Evolutionary conservation across 768 basidiomycete genomes (phyloP).

Genomic region (Porpolomopsis calyptriformis): DNA sequence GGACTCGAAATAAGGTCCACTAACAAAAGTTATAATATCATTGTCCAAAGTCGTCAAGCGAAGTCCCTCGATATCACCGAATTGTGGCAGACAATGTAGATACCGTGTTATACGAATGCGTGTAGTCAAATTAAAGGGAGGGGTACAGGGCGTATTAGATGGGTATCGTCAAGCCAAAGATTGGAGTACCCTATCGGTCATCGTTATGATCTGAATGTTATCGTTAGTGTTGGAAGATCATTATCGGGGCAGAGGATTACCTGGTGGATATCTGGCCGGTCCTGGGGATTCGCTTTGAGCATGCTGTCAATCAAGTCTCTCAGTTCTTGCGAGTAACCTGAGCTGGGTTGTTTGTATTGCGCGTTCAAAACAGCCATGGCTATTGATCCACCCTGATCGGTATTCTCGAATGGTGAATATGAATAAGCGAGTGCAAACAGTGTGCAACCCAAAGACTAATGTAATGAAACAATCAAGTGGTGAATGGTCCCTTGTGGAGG

Average conservation of each 20-base stretch:
- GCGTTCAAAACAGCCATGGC: slow-evolving; percentile 96
- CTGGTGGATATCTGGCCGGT: slow-evolving; percentile 79
- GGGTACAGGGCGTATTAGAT: no score
- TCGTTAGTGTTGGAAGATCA: slow-evolving; percentile 5
- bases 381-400: slow-evolving; percentile 89
- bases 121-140: background rate
- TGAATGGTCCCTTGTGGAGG: background rate
- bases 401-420: slow-evolving; percentile 93
- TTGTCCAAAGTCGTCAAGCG: no score
- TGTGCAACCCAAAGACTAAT: slow-evolving; percentile 96
- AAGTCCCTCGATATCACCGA: no score
- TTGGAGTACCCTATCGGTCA: slow-evolving; percentile 54
- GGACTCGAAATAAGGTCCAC: background rate
- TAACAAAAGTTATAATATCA: no score
- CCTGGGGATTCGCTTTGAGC: slow-evolving; percentile 72
- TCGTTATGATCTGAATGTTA: slow-evolving; percentile 45
- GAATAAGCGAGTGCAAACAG: slow-evolving; percentile 91
- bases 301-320: slow-evolving; percentile 74
- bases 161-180: slow-evolving; percentile 46
- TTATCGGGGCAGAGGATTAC: slow-evolving; percentile 36
- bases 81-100: no score
- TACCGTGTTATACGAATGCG: no score
- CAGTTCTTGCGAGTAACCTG: slow-evolving; percentile 78
- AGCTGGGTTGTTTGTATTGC: slow-evolving; percentile 80
- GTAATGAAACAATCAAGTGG: slow-evolving; percentile 3